Evolutionary conservation across 495 filamentous ascomycete species (phyloP), one percentile per base, ranked within the genome.

Genomic region (Aspergillus ostianus): DNA sequence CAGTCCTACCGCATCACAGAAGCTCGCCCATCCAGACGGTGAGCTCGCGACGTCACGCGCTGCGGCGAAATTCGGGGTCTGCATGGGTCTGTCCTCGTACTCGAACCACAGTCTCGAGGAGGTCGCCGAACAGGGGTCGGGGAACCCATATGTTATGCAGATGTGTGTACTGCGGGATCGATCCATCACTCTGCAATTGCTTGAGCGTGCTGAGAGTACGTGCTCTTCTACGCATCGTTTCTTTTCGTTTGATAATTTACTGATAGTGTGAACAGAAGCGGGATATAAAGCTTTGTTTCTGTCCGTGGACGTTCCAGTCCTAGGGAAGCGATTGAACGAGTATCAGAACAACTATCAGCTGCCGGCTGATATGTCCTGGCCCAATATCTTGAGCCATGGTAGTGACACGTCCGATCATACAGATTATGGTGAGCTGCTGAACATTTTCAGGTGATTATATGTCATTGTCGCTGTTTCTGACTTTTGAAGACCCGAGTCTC

Each of bases 101-200:
- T 74, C 84, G 2, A 86, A 76, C 9, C 72, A 71, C 32, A 62
- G 76, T 0, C 65, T 86, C 20, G 80, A 84, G 53, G 79, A 85
- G 15, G 81, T 87, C 0, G 70, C 73, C 4, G 67, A 66, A 0
- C 66, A 78, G 27, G 72, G 75, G 12, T 50, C 63, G 0, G 77
- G 72, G 0, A 77, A 78, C 55, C 70, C 79, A 6, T 80, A 82
- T 55, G 77, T 70, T 20, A 61, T 85, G 60, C 94, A 98, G 74
- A 84, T 97, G n/a, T 97, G 96, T 77, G 92, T 97, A 56, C 90
- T 97, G 80, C 89, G 91, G 71, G 88, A 98, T 78, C 86, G 93
- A 26, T 82, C 82, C 23, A 87, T 97, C 64, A 97, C 93, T 26
- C 80, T 91, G 73, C 83, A 86, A 59, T 91, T 97, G 68, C 82